Conservation (phyloP, 2,329 filamentous ascomycete species). For the Exophiala xenobiotica region DNA sequence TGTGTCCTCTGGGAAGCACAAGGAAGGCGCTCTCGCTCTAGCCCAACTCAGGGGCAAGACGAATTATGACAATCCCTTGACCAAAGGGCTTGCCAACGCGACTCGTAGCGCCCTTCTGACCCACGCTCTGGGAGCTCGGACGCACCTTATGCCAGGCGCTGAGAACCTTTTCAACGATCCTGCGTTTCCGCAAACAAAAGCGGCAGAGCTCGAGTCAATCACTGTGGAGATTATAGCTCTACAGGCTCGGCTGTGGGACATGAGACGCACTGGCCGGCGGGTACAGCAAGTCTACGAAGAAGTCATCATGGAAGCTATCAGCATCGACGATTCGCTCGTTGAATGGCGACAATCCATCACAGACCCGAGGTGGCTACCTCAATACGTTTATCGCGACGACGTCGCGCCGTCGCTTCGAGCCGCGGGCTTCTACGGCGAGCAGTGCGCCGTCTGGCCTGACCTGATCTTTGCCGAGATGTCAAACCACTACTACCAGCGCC, state of each 20-base stretch:
- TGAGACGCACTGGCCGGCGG: neutral
- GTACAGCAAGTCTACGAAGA: slow-evolving; percentile 5
- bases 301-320: slow-evolving; percentile 22
- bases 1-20: slow-evolving; percentile 22
- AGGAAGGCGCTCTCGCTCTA: slow-evolving; percentile 29
- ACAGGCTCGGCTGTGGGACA: slow-evolving; percentile 19
- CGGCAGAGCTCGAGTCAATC: slow-evolving; percentile 21
- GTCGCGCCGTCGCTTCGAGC: slow-evolving; percentile 23
- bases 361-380: slow-evolving; percentile 17
- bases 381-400: slow-evolving; percentile 22
- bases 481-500: slow-evolving; percentile 19
- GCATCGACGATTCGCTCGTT: slow-evolving; percentile 18
- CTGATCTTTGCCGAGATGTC: slow-evolving; percentile 17
- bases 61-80: slow-evolving; percentile 18
- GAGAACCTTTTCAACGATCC: slow-evolving; percentile 22
- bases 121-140: slow-evolving; percentile 18
- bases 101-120: slow-evolving; percentile 23
- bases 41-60: slow-evolving; percentile 21
- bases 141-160: slow-evolving; percentile 17
- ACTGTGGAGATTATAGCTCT: slow-evolving; percentile 14
- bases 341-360: slow-evolving; percentile 25
- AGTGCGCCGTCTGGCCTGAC: slow-evolving; percentile 28
- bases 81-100: slow-evolving; percentile 18
- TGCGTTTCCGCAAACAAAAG: slow-evolving; percentile 10
- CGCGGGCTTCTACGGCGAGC: slow-evolving; percentile 28